Conservation (phyloP, 768 basidiomycete genomes). For the Daedalea quercina region DNA sequence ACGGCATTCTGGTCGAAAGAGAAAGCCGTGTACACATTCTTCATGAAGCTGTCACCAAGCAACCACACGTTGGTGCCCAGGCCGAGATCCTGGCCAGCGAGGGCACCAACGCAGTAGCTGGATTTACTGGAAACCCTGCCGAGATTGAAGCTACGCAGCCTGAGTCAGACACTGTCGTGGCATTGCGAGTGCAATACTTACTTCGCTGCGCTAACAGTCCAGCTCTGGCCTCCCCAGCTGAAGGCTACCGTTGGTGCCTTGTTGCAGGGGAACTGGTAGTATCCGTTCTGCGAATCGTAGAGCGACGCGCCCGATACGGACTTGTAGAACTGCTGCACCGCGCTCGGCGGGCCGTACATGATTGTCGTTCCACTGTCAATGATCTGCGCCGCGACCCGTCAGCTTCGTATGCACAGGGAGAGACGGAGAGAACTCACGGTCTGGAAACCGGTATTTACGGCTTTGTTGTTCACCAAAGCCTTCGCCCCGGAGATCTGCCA, state of each 20-base stretch:
- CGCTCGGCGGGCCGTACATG: slow-evolving; percentile 16
- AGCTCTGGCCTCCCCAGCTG: slow-evolving; percentile 11
- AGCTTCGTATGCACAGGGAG: too few relatives aligned
- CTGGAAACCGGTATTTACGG: slow-evolving; percentile 3
- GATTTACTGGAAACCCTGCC: slow-evolving; percentile 17
- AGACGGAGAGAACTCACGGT: neutral
- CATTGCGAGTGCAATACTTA: neutral
- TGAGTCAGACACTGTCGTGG: neutral
- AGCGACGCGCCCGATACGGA: slow-evolving; percentile 11
- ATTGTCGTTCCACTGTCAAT: slow-evolving; percentile 25
- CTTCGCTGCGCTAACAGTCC: slow-evolving; percentile 6
- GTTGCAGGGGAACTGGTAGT: slow-evolving; percentile 15
- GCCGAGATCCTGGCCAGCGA: slow-evolving; percentile 17
- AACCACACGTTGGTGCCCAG: slow-evolving; percentile 18
- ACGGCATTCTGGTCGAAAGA: slow-evolving; percentile 18
- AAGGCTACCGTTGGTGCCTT: slow-evolving; percentile 6
- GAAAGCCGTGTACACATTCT: slow-evolving; percentile 22
- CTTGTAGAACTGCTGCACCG: slow-evolving; percentile 15
- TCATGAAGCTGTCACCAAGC: slow-evolving; percentile 20
- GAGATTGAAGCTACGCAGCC: slow-evolving; percentile 23
- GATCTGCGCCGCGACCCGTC: slow-evolving; percentile 11
- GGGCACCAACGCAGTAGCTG: slow-evolving; percentile 18
- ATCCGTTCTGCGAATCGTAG: slow-evolving; percentile 9
- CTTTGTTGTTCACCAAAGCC: slow-evolving; percentile 7
- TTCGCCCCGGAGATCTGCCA: slow-evolving; percentile 8